Base-by-base conservation (phyloP, 345 rosid species). In the thale cress (Arabidopsis thaliana) region DNA sequence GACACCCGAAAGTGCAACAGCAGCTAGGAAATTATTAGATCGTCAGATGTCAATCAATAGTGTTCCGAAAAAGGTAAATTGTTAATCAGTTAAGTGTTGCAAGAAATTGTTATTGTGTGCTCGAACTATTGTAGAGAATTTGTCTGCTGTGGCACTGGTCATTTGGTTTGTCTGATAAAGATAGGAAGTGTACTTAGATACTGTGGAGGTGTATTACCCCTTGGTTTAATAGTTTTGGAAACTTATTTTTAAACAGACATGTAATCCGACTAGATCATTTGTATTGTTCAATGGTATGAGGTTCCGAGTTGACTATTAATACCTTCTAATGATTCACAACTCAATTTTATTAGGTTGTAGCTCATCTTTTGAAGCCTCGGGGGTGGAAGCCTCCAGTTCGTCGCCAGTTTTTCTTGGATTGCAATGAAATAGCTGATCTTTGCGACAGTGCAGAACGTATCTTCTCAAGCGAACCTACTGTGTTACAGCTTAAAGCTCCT, bases 381-480 rank as follows among this genome's bases (percentile, higher is more conserved):
- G 96, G 97, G 40, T 93, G 98, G 98, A 93, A 93, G 78, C 96
- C 98, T 76, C 98, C 97, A 13, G 97, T 91, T 76, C 86, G 93
- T 28, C 87, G 98, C 38, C 97, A 91, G 62, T 93, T 91, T 83
- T 93, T 89, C 88, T 82, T 93, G 69, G 97, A 93, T 83, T 93
- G 97, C 86, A 91, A 93, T 81, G 98, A 93, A 76, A 88, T 93
- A 80, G 93, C 96, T 50, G 98, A 91, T 78, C 93, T 93, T 71
- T 93, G 98, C 67, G 98, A 91, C 72, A 86, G 83, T 65, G 94
- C 93, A 64, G 97, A 93, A 77, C 82, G 89, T 33, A 88, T 93
- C 72, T 91, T 93, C 86, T 73, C 94, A 28, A 84, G 84, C 25
- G 98, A 93, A 79, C 90, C 98, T 24, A 91, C 89, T 76, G 97